Base-by-base conservation (phyloP, 2,329 filamentous ascomycete genomes). In the Aspergillus persii region DNA sequence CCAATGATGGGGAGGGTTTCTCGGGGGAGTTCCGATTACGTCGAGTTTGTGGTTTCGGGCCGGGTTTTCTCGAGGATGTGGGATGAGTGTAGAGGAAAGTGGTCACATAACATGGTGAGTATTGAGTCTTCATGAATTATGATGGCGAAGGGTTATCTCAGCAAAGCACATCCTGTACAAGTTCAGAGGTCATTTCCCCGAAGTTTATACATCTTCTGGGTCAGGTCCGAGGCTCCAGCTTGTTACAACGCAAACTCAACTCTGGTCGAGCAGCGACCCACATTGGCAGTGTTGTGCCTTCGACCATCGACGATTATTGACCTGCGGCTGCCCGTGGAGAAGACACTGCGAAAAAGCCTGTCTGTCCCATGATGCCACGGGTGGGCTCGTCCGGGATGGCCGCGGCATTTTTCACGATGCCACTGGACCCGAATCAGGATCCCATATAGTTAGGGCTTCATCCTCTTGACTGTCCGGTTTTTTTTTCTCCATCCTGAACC, bases 1-100 rank as follows among this genome's bases (percentile, higher is more conserved):
- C 36, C 36, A 41, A 57, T 50, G 29, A 31, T 53, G 27, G 50
- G 39, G 50, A 39, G 23, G 50, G 30, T 26, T 23, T 51, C 41
- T 57, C 55, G 55, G 55, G 39, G 41, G 55, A 51, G 50, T 57
- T 57, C 54, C 36, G 36, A 41, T 41, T 41, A 41, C 36, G 36
- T 41, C n/a, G 15, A 6, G 3, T 41, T 41, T 41, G 3, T 5
- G 30, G 1, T 41, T 41, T 41, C 54, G 47, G 23, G n/a, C 50
- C 50, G 50, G 18, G 0, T 41, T 41, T 41, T 41, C 36, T 41
- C 36, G 15, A 4, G 18, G 36, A 41, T 6, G 15, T 7, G 15
- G 36, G 5, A 41, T n/a, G n/a, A 1, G 4, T 2, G 18, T 23
- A 23, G 18, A 23, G 18, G 1, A 23, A 23, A 23, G 18, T 1